Evolutionary conservation across 495 filamentous ascomycete species (phyloP), one percentile per base, ranked within the genome.

Genomic region (Xylaria flabelliformis): DNA sequence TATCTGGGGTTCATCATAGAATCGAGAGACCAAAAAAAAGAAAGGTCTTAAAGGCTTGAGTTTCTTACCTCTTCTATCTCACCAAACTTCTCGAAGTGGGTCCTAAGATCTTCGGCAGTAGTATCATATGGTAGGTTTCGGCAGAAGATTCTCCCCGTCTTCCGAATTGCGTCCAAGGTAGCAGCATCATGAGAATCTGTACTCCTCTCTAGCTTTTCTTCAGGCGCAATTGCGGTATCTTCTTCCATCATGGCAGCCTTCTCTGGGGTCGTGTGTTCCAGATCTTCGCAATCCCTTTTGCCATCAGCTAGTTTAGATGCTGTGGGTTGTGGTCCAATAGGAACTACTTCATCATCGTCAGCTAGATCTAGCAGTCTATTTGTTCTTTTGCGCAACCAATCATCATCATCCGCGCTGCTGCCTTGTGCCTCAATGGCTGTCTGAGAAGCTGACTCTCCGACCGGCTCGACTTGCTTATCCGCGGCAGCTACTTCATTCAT

Each of bases 1-100:
- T 98, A 98, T 97, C 95, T 91, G 91, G 89, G 89, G 82, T 91
- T 98, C 95, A 98, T 98, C 95, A 95, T 86, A 78, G 83, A 85
- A 87, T 73, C 74, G n/a, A 64, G 64, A 56, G 71, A 65, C 19
- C 71, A 77, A 65, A 67, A 44, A 44, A 70, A 71, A 36, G 32
- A 63, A 71, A 72, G 65, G 41, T 7, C 3, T 3, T 3, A 7
- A 39, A 34, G 8, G 19, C 5, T 39, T 19, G 34, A 21, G n/a
- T 44, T 17, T 24, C 92, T 87, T 88, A 98, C 96, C 91, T 98
- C 97, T 86, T 94, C 90, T 53, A 97, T 81, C 64, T 83, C 80
- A 36, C 94, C 95, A 77, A 90, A 94, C 12, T 82, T 80, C 64
- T 83, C 82, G 77, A 98, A 97, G 67, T 91, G 81, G 15, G 86